Base-by-base conservation (phyloP, 208 protist species). In the Kentomonas sorsogonicus region DNA sequence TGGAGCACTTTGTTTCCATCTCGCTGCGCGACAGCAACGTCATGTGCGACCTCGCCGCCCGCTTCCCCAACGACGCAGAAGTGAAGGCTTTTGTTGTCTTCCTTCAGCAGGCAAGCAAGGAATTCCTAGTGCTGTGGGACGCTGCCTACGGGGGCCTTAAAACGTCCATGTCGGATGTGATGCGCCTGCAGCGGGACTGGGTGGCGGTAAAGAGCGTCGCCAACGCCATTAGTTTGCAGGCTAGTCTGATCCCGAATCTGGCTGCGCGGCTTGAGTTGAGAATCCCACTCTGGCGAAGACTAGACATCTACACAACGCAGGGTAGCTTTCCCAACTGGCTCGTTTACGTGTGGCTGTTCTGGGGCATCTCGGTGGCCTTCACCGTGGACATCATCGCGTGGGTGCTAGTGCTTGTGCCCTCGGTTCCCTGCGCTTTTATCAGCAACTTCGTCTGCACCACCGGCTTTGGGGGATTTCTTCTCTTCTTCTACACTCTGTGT, bases 191-290 rank as follows among this genome's bases (percentile, higher is more conserved):
- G 41, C 0, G 39, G 56, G 40, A 62, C 47, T 66, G 62, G 63
- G 52, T 56, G 3, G 56, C 53, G 4, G 53, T 65, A 10, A 76
- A 76, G 36, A 60, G 61, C 22, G 41, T 45, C 1, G 65, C 71
- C 11, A 60, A 77, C 29, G 54, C 53, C 26, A 77, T 77, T 34
- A 77, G 65, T 30, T n/a, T n/a, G n/a, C n/a, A n/a, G n/a, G n/a
- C n/a, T n/a, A n/a, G n/a, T n/a, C n/a, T n/a, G n/a, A n/a, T n/a
- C n/a, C n/a, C n/a, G n/a, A n/a, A n/a, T n/a, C n/a, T n/a, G n/a
- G n/a, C n/a, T n/a, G 48, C 31, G 1, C 47, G 59, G 4, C 22
- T 60, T 7, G 40, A 53, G 13, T n/a, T n/a, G n/a, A n/a, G n/a
- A n/a, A n/a, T n/a, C n/a, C n/a, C n/a, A n/a, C n/a, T n/a, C n/a